Evolutionary conservation across 2,329 filamentous ascomycete genomes (phyloP).

Genomic region (Elsinoe necatrix): DNA sequence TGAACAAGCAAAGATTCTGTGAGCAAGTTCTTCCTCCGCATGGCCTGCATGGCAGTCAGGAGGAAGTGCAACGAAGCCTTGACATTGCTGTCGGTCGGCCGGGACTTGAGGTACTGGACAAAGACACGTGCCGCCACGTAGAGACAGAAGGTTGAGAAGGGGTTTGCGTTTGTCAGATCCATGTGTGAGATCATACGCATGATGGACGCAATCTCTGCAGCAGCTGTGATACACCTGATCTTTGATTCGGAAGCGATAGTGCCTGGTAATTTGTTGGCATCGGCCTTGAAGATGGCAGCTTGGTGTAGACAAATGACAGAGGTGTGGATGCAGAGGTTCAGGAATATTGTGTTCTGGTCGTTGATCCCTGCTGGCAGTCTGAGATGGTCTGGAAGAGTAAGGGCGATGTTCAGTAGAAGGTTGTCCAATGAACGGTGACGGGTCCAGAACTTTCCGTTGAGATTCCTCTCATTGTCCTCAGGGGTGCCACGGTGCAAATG

Average conservation of each 20-base stretch:
- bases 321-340: constrained; percentile 95
- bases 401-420: constrained; percentile 75
- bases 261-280: constrained; percentile 70
- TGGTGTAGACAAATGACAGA: constrained; percentile 97
- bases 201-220: constrained; percentile 85
- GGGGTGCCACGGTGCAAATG: constrained; percentile 81
- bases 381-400: constrained; percentile 71
- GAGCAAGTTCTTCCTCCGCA: constrained; percentile 80
- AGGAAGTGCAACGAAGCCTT: constrained; percentile 82
- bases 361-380: constrained; percentile 67
- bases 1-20: constrained; percentile 94
- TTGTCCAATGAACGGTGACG: constrained; percentile 84
- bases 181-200: constrained; percentile 93
- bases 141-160: constrained; percentile 89
- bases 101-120: constrained; percentile 89
- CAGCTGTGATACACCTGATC: constrained; percentile 82
- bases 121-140: constrained; percentile 95
- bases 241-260: constrained; percentile 84
- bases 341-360: constrained; percentile 80
- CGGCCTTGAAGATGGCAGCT: constrained; percentile 93
- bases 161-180: constrained; percentile 77
- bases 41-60: constrained; percentile 77
- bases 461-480: constrained; percentile 74
- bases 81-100: constrained; percentile 73
- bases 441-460: constrained; percentile 94